Evolutionary conservation across 768 basidiomycete species (phyloP), one percentile per base, ranked within the genome.

Genomic region (Boletus rufocinnamomeus): DNA sequence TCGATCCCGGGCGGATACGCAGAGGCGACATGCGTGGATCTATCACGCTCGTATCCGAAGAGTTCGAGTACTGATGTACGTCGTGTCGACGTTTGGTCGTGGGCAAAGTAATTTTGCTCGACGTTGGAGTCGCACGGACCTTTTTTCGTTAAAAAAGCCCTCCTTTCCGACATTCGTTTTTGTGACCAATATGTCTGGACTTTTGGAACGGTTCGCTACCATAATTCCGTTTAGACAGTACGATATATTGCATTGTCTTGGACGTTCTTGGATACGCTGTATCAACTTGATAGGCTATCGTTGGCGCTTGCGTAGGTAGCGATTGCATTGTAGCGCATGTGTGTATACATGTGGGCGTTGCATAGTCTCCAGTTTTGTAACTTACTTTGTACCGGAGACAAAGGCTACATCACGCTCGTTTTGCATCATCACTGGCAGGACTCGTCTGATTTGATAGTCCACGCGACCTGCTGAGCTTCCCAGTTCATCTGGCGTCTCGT

Each of bases 21-120:
- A 72, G 74, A 48, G 87, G 85, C 4, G 84, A 87, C 69, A 76
- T 78, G 70, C 79, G 82, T 38, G 84, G 87, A 19, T 79, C 76
- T 23, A 82, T 90, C 55, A 72, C 80, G 30, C 78, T 89, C 52
- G 77, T 87, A 32, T 84, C 84, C 2, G 88, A 90, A 66, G 86
- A 90, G 61, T 88, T 87, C 65, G 82, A 82, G 56, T 84, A 81
- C 63, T 89, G 69, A 80, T 19, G 14, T 7, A 27, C 27, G 9
- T 35, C 16, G 14, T 13, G 13, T 30, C 32, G 21, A 19, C 30
- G 13, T 30, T 50, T 14, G 4, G 9, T 34, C 17, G 32, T 5
- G 14, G 23, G 28, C 6, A 16, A 34, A 23, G 6, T 6, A 14
- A 9, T 23, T 21, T 28, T 11, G 16, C 49, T 50, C 21, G 16